These are phyloP conservation scores for Tetragonia tetragonoides DNA, from an alignment of 148 eudicot genomes.

Conservation along the genomic window DNA sequence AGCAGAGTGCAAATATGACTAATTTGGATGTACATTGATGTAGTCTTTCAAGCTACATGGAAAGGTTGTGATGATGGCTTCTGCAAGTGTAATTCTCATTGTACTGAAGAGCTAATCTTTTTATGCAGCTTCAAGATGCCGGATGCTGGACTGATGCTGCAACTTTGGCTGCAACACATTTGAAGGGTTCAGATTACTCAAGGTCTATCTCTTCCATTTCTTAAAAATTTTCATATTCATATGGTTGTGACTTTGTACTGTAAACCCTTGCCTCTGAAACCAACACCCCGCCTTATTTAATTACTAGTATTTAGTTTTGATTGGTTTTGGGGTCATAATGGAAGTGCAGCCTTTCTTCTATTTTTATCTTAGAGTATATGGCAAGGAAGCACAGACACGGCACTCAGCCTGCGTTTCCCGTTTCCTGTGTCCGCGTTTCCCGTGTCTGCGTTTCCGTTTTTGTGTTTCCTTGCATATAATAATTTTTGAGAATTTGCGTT, in stretches of 20 bases:
- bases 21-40: background rate
- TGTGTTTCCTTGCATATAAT: too few relatives aligned
- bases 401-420: too few relatives aligned
- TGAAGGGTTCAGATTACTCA: conserved; percentile 94
- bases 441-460: too few relatives aligned
- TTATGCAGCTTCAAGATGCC: conserved; percentile 93
- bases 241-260: background rate
- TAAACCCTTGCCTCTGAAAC: background rate
- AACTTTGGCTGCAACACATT: conserved; percentile 96
- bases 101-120: conserved; percentile 5
- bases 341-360: background rate
- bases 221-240: background rate
- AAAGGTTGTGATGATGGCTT: background rate
- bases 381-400: too few relatives aligned
- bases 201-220: conserved; percentile 44
- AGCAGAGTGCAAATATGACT: background rate
- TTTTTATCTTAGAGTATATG: background rate
- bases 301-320: background rate
- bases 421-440: too few relatives aligned
- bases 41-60: background rate
- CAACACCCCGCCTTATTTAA: background rate
- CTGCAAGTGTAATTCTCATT: background rate
- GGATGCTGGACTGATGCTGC: conserved; percentile 99
- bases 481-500: too few relatives aligned
- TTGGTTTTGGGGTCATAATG: background rate